Evolutionary conservation across 106 monocot species (phyloP).

Genomic region (Alisma plantagoaquatica): DNA sequence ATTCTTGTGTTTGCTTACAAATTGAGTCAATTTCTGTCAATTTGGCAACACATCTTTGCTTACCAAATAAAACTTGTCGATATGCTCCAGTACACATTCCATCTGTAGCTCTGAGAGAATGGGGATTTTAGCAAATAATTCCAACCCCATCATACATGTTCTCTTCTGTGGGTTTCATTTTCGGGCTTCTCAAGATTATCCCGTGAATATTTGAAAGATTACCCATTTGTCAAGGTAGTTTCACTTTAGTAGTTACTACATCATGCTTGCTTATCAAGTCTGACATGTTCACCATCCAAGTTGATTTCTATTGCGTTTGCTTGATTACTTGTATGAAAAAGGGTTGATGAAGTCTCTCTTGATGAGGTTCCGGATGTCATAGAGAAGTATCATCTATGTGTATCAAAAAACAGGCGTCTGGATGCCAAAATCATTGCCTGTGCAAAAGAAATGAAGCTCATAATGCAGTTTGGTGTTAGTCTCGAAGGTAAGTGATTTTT

Average conservation of each 20-base stretch:
- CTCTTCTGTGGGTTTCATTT: slow-evolving; percentile 49
- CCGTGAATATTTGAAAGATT: slow-evolving; percentile 37
- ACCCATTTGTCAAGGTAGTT: slow-evolving; percentile 58
- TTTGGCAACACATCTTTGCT: no score
- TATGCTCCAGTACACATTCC: no score
- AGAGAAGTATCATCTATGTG: slow-evolving; percentile 67
- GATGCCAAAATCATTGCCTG: slow-evolving; percentile 54
- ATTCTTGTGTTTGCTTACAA: no score
- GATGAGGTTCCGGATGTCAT: slow-evolving; percentile 68
- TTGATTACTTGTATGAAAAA: no score
- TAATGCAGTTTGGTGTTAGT: slow-evolving; percentile 95
- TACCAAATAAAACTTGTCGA: no score
- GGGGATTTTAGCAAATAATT: slow-evolving; percentile 9
- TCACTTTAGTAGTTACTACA: not conserved
- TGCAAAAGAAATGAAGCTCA: slow-evolving; percentile 76
- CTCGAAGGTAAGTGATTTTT: slow-evolving; percentile 52
- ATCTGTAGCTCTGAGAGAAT: no score
- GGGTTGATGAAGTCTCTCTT: slow-evolving; percentile 69
- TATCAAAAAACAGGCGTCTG: slow-evolving; percentile 38
- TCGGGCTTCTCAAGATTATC: slow-evolving; percentile 42
- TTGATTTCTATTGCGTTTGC: not conserved
- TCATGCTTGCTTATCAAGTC: not conserved
- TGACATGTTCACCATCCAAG: not conserved
- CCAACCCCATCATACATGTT: slow-evolving; percentile 25
- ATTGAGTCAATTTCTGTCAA: no score